phyloP scores from a whole-genome alignment of 129 eudicot species.

The Artemisia tridentata region DNA sequence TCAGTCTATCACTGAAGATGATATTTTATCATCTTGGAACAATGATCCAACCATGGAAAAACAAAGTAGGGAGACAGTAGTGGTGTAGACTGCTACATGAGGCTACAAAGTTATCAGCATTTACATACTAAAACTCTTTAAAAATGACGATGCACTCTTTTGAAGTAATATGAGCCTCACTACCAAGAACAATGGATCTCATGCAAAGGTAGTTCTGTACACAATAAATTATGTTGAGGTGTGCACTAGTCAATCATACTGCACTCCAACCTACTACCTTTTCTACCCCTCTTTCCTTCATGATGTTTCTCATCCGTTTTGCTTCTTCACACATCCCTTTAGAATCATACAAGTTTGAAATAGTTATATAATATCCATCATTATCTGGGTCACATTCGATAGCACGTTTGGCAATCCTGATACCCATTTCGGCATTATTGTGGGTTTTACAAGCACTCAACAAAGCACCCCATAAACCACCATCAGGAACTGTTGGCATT shows the following conservation, averaged over 20 bases:
- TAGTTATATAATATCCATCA: constrained; percentile 69
- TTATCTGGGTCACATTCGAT: constrained; percentile 75
- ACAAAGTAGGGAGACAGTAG: too few relatives aligned
- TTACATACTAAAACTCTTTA: too few relatives aligned
- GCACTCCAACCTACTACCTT: constrained; percentile 55
- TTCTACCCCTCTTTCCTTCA: constrained; percentile 60
- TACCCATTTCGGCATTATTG: constrained; percentile 63
- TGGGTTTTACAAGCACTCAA: constrained; percentile 78
- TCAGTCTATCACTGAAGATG: too few relatives aligned
- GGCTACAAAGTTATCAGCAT: too few relatives aligned
- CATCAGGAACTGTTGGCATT: constrained; percentile 82
- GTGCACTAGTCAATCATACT: background rate
- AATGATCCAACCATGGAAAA: too few relatives aligned
- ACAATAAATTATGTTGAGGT: too few relatives aligned
- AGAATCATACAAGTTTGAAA: constrained; percentile 64
- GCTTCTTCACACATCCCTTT: constrained; percentile 76
- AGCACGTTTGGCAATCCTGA: constrained; percentile 63
- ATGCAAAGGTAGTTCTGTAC: background rate
- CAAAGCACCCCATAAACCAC: constrained; percentile 85
- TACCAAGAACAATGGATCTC: background rate
- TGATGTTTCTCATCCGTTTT: constrained; percentile 44
- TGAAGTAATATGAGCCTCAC: too few relatives aligned
- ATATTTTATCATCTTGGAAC: too few relatives aligned
- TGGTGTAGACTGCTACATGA: too few relatives aligned
- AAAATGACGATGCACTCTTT: too few relatives aligned